Base-by-base conservation (phyloP, 2,329 filamentous ascomycete species). In the Ophiostoma tasmaniense region DNA sequence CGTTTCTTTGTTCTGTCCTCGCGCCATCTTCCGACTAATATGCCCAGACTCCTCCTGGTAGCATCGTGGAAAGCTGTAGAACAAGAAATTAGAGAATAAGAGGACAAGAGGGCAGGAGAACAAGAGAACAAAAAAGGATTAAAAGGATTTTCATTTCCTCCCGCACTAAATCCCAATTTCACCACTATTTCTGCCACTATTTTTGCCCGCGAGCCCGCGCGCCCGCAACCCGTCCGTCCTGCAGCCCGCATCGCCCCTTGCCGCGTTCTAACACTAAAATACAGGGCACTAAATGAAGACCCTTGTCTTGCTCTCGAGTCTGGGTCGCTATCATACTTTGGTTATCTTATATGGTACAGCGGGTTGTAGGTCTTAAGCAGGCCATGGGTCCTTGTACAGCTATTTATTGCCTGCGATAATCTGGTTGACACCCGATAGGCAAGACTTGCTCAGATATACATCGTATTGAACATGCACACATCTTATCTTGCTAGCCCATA, bases 201-300 rank as follows among this genome's bases (percentile, higher is more conserved):
- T 66, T 68, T 64, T 64, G 61, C 33, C 30, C 61, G 59, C 59
- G 59, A 20, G 28, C 61, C 33, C 62, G 50, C 50, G 50, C 55
- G 35, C 64, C 65, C 67, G 64, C 42, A 37, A 28, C 66, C 66
- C 64, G 62, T 45, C 66, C 67, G 61, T 59, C 64, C 70, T 72
- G 71, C 71, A 72, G 69, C 59, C 68, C 71, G 71, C 71, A 68
- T 72, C 71, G 71, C 71, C 70, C 71, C 71, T 72, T 71, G 69
- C 71, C 71, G 71, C 64, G 30, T 10, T n/a, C 30, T 67, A 52
- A 45, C 65, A 67, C 39, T 39, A 10, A 35, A 7, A 22, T 33
- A 42, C 67, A 55, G 64, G 28, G 42, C 28, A 13, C 30, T 39
- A 5, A 20, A 5, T 6, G 30, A n/a, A 45, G 52, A 61, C 55